These are phyloP conservation scores for Entomortierella parvispora DNA, from an alignment of 192 early-diverging fungal species.

Conservation along the genomic window DNA sequence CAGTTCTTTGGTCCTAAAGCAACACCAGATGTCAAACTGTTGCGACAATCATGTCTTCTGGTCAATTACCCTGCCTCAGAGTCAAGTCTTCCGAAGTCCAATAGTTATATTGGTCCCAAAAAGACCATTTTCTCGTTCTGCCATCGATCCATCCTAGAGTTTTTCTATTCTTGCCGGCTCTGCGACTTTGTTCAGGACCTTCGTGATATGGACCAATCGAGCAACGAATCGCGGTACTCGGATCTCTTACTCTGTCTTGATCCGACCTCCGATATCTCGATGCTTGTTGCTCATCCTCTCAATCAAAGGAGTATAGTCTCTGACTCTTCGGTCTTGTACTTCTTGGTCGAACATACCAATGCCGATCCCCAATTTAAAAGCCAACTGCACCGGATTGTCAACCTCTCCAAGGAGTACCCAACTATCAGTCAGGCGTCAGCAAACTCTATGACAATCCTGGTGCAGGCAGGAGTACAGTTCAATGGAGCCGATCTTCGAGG, in stretches of 20 bases:
- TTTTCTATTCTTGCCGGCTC: conserved; percentile 1
- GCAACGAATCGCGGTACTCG: too few species aligned
- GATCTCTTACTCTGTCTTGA: background rate
- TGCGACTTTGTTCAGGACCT: background rate
- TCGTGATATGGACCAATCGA: background rate
- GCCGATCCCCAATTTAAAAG: background rate
- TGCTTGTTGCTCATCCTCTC: background rate
- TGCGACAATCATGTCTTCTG: background rate
- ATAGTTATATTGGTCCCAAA: too few species aligned
- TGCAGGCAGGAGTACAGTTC: background rate
- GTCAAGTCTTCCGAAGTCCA: too few species aligned
- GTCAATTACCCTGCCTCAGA: too few species aligned
- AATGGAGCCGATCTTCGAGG: background rate
- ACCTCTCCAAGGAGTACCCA: background rate
- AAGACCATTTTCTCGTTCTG: background rate
- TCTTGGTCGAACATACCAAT: background rate
- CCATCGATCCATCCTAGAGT: conserved; percentile 10
- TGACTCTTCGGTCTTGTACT: background rate
- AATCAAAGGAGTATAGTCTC: background rate
- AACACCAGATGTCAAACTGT: background rate
- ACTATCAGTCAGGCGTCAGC: background rate
- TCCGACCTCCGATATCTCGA: background rate
- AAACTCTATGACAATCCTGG: conserved; percentile 13
- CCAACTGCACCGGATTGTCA: background rate
- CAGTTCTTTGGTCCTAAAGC: background rate